Percentiles rank a stretch among this genome's conserved stretches.
These are phyloP conservation scores for Wickerhamiella cacticola DNA, from an alignment of 805 yeast species.

Conservation along the genomic window DNA sequence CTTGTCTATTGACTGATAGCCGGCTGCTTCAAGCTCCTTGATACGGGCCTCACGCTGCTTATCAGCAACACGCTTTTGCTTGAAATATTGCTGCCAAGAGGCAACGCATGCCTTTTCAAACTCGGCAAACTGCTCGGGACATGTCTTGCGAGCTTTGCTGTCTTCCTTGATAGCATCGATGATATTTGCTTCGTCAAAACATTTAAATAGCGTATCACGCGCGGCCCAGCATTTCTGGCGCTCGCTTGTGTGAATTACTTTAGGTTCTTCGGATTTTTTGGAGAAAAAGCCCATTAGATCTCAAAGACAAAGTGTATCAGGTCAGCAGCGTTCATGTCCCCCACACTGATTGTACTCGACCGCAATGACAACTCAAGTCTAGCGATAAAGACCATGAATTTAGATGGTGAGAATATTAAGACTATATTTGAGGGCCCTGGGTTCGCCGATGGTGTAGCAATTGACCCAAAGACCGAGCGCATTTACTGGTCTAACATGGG, in stretches of 20 bases:
- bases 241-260: slow-evolving; percentile 29
- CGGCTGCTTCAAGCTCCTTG: slow-evolving; percentile 57
- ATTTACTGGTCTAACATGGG: slow-evolving; percentile 18
- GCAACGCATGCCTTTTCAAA: slow-evolving; percentile 69
- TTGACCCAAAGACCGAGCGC: background rate
- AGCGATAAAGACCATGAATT: background rate
- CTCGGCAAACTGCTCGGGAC: slow-evolving; percentile 44
- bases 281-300: slow-evolving; percentile 7
- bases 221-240: slow-evolving; percentile 83
- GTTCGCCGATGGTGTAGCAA: slow-evolving; percentile 7
- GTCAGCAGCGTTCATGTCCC: background rate
- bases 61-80: slow-evolving; percentile 76
- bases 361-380: background rate
- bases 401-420: background rate
- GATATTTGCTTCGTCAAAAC: slow-evolving; percentile 57
- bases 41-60: slow-evolving; percentile 54
- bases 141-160: slow-evolving; percentile 39
- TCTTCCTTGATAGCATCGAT: slow-evolving; percentile 46
- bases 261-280: slow-evolving; percentile 30
- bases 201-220: slow-evolving; percentile 63
- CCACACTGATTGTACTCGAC: background rate
- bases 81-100: slow-evolving; percentile 83
- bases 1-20: slow-evolving; percentile 28
- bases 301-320: background rate
- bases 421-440: background rate